Evolutionary conservation across 2,329 filamentous ascomycete genomes (phyloP).

Genomic region (Scorias spongiosa): DNA sequence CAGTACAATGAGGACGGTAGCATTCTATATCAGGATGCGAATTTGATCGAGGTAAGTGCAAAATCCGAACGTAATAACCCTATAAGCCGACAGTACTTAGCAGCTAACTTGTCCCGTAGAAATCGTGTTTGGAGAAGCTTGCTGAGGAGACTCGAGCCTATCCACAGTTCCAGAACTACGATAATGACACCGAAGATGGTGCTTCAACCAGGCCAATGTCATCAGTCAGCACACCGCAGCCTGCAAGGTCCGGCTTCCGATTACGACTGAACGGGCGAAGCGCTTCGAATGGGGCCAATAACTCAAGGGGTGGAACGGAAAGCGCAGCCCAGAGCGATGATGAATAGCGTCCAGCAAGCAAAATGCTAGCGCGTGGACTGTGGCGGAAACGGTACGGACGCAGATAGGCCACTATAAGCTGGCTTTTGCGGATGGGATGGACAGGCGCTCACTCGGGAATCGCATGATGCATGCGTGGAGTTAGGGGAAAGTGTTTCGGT

Average conservation of each 20-base stretch:
- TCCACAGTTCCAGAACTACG: conserved; percentile 43
- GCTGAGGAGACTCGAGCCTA: conserved; percentile 38
- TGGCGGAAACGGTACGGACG: too few species aligned
- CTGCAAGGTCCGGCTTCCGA: conserved; percentile 40
- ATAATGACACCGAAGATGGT: conserved; percentile 35
- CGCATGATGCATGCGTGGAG: too few species aligned
- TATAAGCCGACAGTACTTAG: not conserved
- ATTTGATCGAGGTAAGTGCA: conserved; percentile 68
- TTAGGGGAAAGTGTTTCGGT: too few species aligned
- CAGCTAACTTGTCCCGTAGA: conserved; percentile 1
- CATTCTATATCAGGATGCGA: conserved; percentile 80
- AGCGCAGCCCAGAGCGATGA: conserved; percentile 38
- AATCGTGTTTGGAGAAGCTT: conserved; percentile 29
- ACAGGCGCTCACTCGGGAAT: too few species aligned
- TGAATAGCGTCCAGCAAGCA: conserved; percentile 22
- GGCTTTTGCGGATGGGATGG: too few species aligned
- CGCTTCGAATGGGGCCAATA: conserved; percentile 4
- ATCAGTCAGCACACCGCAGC: conserved; percentile 46
- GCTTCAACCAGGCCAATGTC: conserved; percentile 35
- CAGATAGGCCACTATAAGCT: too few species aligned
- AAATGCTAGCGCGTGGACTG: too few species aligned
- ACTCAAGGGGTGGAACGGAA: conserved; percentile 25
- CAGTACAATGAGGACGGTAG: conserved; percentile 96
- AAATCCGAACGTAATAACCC: not conserved
- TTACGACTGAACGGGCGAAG: conserved; percentile 44